phyloP scores from a whole-genome alignment of 1,284 basidiomycete species.

The Sporisorium iseilematis-ciliati region DNA sequence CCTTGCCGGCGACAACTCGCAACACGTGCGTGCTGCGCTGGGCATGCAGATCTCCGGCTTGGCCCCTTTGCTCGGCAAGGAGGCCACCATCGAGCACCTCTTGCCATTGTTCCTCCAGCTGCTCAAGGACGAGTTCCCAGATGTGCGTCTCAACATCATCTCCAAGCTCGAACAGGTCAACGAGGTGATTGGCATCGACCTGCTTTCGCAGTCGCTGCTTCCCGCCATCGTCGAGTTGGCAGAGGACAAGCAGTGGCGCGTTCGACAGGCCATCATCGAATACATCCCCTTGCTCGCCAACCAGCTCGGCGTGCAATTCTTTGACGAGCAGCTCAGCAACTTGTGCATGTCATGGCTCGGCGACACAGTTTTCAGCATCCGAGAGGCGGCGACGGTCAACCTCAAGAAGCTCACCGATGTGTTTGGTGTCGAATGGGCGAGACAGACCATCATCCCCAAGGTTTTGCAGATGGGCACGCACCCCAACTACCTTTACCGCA shows the following conservation, averaged over 20 bases:
- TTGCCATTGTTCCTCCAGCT: conserved; percentile 95
- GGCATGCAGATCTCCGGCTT: conserved; percentile 98
- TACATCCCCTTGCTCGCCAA: conserved; percentile 96
- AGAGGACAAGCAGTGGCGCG: conserved; percentile 99
- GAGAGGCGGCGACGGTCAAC: conserved; percentile 96
- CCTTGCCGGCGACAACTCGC: conserved; percentile 90
- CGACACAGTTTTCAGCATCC: conserved; percentile 97
- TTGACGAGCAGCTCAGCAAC: conserved; percentile 95
- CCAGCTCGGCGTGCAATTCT: conserved; percentile 95
- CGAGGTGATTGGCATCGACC: conserved; percentile 94
- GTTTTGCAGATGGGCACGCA: conserved; percentile 97
- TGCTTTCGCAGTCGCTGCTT: conserved; percentile 92
- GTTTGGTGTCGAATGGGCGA: conserved; percentile 98
- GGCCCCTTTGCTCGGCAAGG: conserved; percentile 92
- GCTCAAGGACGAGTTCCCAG: conserved; percentile 98
- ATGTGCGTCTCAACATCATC: conserved; percentile 97
- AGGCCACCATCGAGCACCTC: conserved; percentile 95
- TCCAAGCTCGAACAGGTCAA: conserved; percentile 98
- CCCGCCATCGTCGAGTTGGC: conserved; percentile 98
- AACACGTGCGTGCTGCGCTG: conserved; percentile 96
- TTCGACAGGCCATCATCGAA: conserved; percentile 99
- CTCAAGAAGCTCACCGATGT: conserved; percentile 97
- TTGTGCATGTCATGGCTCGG: conserved; percentile 99
- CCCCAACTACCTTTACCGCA: conserved; percentile 96
- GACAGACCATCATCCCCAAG: conserved; percentile 93